phyloP scores from a whole-genome alignment of 495 filamentous ascomycete species.

The Penicillium pulvis region DNA sequence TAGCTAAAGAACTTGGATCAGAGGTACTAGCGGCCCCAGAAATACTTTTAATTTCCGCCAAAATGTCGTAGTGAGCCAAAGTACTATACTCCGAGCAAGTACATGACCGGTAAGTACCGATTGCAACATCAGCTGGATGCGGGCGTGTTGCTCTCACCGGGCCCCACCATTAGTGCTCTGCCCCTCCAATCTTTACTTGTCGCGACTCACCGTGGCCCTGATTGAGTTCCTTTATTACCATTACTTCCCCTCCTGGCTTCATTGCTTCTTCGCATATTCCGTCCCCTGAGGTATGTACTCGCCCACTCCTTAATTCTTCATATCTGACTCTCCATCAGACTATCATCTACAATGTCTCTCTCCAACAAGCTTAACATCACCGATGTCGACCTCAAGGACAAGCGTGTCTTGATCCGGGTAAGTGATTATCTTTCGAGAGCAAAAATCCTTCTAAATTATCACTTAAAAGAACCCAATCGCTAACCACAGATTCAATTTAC shows the following conservation, averaged over 20 bases:
- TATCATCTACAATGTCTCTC: conserved; percentile 78
- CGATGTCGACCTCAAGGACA: conserved; percentile 95
- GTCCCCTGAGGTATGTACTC: conserved; percentile 18
- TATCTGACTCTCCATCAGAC: conserved; percentile 12
- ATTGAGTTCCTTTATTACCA: conserved; percentile 20
- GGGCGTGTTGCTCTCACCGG: conserved; percentile 28
- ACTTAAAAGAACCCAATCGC: conserved; percentile 4
- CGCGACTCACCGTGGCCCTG: conserved; percentile 35
- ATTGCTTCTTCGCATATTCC: conserved; percentile 8
- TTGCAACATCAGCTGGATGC: conserved; percentile 17
- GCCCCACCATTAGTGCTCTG: conserved; percentile 23
- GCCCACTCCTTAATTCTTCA: not conserved
- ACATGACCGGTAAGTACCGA: conserved; percentile 21
- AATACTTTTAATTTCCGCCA: conserved; percentile 6
- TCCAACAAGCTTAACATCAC: conserved; percentile 96
- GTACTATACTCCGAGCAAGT: conserved; percentile 15
- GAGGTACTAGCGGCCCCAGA: conserved; percentile 7
- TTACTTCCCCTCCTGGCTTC: conserved; percentile 13
- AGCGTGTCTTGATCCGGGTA: conserved; percentile 96
- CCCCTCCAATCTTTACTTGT: conserved; percentile 32
- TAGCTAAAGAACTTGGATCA: conserved; percentile 14
- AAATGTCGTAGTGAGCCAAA: not conserved
- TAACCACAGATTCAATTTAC: conserved; percentile 18
- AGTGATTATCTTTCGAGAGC: conserved; percentile 31
- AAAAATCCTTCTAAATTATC: not conserved